phyloP scores from a whole-genome alignment of 805 yeast genomes.

The Monosporozyma servazzii region DNA sequence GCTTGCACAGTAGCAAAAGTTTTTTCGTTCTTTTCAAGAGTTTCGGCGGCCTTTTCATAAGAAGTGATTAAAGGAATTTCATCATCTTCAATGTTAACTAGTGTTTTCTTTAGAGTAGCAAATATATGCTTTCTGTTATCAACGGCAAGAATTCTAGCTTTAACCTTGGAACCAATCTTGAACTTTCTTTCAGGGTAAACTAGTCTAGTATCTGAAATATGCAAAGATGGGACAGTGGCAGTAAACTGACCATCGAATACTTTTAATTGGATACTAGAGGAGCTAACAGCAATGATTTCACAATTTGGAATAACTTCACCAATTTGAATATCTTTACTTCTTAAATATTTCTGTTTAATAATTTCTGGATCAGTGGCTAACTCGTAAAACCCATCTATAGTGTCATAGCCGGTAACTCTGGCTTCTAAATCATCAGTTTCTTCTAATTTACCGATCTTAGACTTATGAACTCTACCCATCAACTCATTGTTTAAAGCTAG shows the following conservation, averaged over 20 bases:
- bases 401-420: conserved; percentile 64
- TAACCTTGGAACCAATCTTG: conserved; percentile 74
- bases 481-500: conserved; percentile 47
- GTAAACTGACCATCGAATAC: conserved; percentile 53
- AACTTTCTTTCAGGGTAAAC: conserved; percentile 88
- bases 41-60: conserved; percentile 46
- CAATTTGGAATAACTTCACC: conserved; percentile 60
- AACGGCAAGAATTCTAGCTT: conserved; percentile 57
- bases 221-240: conserved; percentile 65
- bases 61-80: conserved; percentile 27
- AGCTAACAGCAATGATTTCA: conserved; percentile 43
- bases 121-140: conserved; percentile 40
- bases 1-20: conserved; percentile 68
- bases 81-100: conserved; percentile 45
- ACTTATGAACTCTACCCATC: conserved; percentile 69
- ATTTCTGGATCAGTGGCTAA: conserved; percentile 61
- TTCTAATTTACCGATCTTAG: conserved; percentile 48
- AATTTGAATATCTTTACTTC: conserved; percentile 61
- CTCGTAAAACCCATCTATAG: conserved; percentile 54
- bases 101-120: conserved; percentile 74
- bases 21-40: conserved; percentile 31
- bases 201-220: conserved; percentile 76
- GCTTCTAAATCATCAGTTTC: conserved; percentile 66
- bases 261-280: conserved; percentile 60
- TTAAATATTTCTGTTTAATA: conserved; percentile 55